Base-by-base conservation (phyloP, 1,284 basidiomycete species). In the Ustilago hordei region DNA sequence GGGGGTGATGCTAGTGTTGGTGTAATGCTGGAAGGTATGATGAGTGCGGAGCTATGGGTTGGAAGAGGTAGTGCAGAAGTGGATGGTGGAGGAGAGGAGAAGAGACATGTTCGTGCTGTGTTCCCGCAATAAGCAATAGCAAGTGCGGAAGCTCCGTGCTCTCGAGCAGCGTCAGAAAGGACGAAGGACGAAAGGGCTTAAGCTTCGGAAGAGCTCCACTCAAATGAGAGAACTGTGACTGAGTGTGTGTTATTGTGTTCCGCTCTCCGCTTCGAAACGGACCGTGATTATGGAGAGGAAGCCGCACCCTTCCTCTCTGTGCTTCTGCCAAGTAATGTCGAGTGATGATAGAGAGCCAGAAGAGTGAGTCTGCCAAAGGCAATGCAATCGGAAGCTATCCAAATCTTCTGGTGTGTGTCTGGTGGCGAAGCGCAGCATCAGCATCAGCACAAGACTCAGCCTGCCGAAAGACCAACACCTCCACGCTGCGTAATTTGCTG, bases 381-480 rank as follows among this genome's bases (percentile, higher is more conserved):
- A 45, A 43, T 31, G 17, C 28, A 45, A 12, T 60, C 58, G 60
- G 50, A 68, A 62, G 50, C 43, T 59, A 19, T 32, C 59, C 59
- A 38, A 60, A 31, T 3, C n/a, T 35, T 6, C 8, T 43, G 13
- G 12, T 45, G 55, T n/a, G 19, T 45, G n/a, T 45, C 53, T 45
- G 55, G 57, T 59, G 57, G 57, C 57, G 41, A 45, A 41, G 39
- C 55, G 39, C 13, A 17, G 36, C 54, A 13, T 34, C 8, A 38
- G 34, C 1, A 55, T n/a, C 54, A 55, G 7, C 8, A 9, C 15
- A 36, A 31, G 19, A 61, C 59, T 61, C 48, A 54, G 53, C 53
- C 31, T 61, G 9, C 12, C 34, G 9, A 48, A 41, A 64, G 39
- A 72, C 70, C 64, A 67, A 72, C 64, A 72, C 64, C 64, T 72